A percentile compares a stretch with the other conserved stretches of the same genome.
These are phyloP conservation scores for Nasturtium officinale DNA, from an alignment of 345 rosid species.

Conservation along the genomic window DNA sequence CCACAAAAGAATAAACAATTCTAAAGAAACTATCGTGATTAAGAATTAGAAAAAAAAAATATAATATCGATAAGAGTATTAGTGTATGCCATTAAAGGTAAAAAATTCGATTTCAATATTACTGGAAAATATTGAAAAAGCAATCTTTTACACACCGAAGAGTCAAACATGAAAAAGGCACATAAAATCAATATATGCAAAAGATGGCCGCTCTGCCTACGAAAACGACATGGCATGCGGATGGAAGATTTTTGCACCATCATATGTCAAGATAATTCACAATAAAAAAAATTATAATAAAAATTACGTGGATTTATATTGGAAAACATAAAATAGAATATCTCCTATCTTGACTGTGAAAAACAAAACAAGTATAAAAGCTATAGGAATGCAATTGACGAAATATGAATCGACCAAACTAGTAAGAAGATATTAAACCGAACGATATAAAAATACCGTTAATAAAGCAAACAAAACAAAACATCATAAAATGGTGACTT, in stretches of 20 bases:
- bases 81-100: constrained; percentile 40
- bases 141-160: constrained; percentile 32
- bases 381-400: neutral
- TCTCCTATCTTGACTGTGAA: neutral
- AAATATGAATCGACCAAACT: neutral
- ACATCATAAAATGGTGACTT: neutral
- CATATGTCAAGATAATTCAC: neutral
- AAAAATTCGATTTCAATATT: constrained; percentile 32
- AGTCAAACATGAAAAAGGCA: constrained; percentile 30
- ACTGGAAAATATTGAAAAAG: constrained; percentile 25
- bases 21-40: neutral
- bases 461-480: neutral
- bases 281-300: no score
- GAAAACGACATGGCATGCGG: constrained; percentile 39
- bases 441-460: neutral
- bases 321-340: neutral
- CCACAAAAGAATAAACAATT: neutral
- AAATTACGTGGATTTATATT: neutral
- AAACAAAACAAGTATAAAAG: neutral
- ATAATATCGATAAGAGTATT: no score
- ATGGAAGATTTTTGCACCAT: constrained; percentile 45
- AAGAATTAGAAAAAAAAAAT: neutral
- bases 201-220: constrained; percentile 48
- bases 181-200: constrained; percentile 30
- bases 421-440: neutral